phyloP scores from a whole-genome alignment of 176 grass and related monocot species.

The Pharus latifolius region DNA sequence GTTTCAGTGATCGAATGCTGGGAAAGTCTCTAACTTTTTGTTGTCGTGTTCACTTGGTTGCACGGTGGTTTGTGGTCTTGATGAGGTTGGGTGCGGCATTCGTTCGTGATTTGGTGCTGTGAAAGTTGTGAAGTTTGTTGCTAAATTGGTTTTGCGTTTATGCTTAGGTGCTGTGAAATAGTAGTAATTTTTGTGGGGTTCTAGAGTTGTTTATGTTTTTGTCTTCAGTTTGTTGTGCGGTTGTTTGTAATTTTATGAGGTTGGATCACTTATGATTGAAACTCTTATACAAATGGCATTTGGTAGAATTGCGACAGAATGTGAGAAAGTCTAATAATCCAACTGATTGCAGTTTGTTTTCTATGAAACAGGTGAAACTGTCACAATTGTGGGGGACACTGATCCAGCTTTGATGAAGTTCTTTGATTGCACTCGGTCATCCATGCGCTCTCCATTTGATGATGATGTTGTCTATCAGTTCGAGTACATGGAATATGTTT shows the following conservation, averaged over 20 bases:
- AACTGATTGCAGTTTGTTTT: conserved; percentile 3
- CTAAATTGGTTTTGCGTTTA: neutral
- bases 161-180: neutral
- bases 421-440: conserved; percentile 87
- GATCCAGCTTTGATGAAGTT: conserved; percentile 89
- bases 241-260: too few relatives aligned
- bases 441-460: conserved; percentile 75
- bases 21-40: neutral
- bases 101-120: neutral
- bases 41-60: neutral
- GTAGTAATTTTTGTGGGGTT: conserved; percentile 5
- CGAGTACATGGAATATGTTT: conserved; percentile 99
- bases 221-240: neutral
- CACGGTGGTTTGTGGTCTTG: neutral
- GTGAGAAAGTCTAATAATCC: neutral
- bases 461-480: conserved; percentile 95
- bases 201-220: neutral
- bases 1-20: neutral
- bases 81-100: neutral
- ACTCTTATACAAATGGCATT: neutral
- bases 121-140: neutral
- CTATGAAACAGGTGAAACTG: conserved; percentile 57
- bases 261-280: conserved; percentile 7
- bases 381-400: conserved; percentile 81
- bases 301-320: neutral